Base-by-base conservation (phyloP, 495 filamentous ascomycete genomes). In the Neurospora sp. region DNA sequence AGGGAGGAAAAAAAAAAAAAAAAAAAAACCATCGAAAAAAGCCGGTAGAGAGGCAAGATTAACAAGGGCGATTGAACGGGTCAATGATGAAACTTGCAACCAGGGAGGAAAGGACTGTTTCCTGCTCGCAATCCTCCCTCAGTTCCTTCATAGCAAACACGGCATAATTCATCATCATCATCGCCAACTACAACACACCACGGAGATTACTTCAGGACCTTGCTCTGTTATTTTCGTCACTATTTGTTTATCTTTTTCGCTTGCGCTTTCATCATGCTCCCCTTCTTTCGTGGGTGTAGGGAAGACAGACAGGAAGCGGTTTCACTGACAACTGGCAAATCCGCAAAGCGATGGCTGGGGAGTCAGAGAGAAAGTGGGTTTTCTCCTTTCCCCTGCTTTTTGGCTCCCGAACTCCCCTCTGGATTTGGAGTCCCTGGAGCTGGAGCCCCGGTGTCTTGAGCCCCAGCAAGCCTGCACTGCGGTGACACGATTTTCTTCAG, bases 21-120 rank as follows among this genome's bases (percentile, higher is more conserved):
- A 17, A 1, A 42, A 42, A 17, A 17, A 6, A n/a, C n/a, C n/a
- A n/a, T n/a, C n/a, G n/a, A n/a, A n/a, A n/a, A n/a, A n/a, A 15
- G 39, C 76, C 76, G 74, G 76, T 73, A 76, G 74, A 75, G 74
- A 62, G 2, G 54, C 24, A 62, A 31, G 24, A 62, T 31, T 62
- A 62, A 17, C 54, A 28, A 62, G 54, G 54, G 13, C 24, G 13
- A 31, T 62, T 28, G 54, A 62, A 62, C 13, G 54, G 54, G 24
- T 62, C 24, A 62, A 62, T 62, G 24, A 62, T 31, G 54, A 62
- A 31, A 62, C 54, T 62, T 62, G 54, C 54, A 62, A 62, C 13
- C 54, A 28, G 48, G 48, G 21, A 54, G 21, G 45, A 62, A 54
- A 24, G 45, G 24, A 31, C 24, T 54, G 24, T 10, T 54, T 24